Evolutionary conservation across 345 rosid genomes (phyloP), one percentile per base, ranked within the genome.

Genomic region (Syzygium grande): DNA sequence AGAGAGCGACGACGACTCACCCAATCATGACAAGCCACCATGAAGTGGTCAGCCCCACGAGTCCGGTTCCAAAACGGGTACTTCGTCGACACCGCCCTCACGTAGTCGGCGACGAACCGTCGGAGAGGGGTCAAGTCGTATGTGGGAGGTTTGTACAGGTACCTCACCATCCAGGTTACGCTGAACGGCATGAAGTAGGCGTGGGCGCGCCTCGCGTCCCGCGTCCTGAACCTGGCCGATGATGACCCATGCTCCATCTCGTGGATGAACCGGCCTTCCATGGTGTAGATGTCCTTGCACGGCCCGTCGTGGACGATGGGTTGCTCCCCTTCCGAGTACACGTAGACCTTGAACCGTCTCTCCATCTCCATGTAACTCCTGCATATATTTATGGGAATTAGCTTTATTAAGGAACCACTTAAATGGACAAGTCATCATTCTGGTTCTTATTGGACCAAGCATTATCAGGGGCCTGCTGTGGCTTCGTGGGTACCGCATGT

Each of bases 291-390:
- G 59, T 95, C 88, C 88, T 97, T 97, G 92, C 98, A 95, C 52
- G 99, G 99, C 61, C 99, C 99, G 73, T 91, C 88, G 84, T 97
- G 99, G 29, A 93, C 93, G 5, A 97, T 90, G 52, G 99, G 99
- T 16, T 85, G 87, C 73, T 94, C 98, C 29, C 99, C 99, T 91
- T 97, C 99, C 34, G 85, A 86, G 90, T 97, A 97, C 56, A 97
- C 98, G 84, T 92, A 96, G 14, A 97, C 97, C 90, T 95, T 96
- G 93, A 97, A 94, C 90, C 94, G 93, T 91, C 85, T 96, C 91
- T 97, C 99, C 98, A 97, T 96, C 86, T 97, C 98, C 89, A 84
- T 3, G 65, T 97, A 96, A 86, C 98, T 97, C 94, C 99, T 96
- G 89, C 22, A 88, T 83, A 5, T 29, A 38, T 63, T 22, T 25